A percentile compares a stretch with the other conserved stretches of the same genome.
Conservation (phyloP, 2,329 filamentous ascomycete species). For the Fusarium sp. region DNA sequence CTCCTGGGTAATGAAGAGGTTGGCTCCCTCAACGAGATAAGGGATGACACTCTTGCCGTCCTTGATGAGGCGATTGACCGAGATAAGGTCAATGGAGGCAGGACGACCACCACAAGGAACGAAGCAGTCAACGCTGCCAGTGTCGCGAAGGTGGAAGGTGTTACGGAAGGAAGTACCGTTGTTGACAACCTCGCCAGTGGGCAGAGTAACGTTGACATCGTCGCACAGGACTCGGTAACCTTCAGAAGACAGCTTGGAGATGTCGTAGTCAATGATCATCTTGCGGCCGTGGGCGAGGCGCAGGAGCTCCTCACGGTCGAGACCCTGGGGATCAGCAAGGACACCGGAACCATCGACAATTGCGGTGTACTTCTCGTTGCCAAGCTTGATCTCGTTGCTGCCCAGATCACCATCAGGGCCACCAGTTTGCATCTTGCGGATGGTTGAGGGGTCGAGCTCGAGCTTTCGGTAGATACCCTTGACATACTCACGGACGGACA, state of each 20-base stretch:
- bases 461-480: slow-evolving; percentile 97
- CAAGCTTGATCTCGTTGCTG: slow-evolving; percentile 96
- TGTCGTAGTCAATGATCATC: slow-evolving; percentile 92
- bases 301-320: slow-evolving; percentile 85
- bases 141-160: slow-evolving; percentile 90
- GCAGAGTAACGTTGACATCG: slow-evolving; percentile 88
- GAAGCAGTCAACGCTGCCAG: slow-evolving; percentile 84
- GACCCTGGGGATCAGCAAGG: slow-evolving; percentile 89
- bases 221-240: slow-evolving; percentile 95
- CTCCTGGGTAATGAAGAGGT: slow-evolving; percentile 98
- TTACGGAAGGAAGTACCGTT: slow-evolving; percentile 98
- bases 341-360: slow-evolving; percentile 98
- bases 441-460: slow-evolving; percentile 84
- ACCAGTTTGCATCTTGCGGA: slow-evolving; percentile 96
- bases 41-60: slow-evolving; percentile 89
- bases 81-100: slow-evolving; percentile 94
- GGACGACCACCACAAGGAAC: slow-evolving; percentile 97
- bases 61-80: slow-evolving; percentile 87
- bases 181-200: slow-evolving; percentile 85
- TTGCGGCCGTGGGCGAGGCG: slow-evolving; percentile 86
- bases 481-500: slow-evolving; percentile 96
- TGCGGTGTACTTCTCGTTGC: slow-evolving; percentile 94
- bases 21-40: slow-evolving; percentile 97
- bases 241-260: slow-evolving; percentile 84
- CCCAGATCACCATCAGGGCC: slow-evolving; percentile 96